Conservation (phyloP, 805 yeast genomes). For the Candida suzukii region DNA sequence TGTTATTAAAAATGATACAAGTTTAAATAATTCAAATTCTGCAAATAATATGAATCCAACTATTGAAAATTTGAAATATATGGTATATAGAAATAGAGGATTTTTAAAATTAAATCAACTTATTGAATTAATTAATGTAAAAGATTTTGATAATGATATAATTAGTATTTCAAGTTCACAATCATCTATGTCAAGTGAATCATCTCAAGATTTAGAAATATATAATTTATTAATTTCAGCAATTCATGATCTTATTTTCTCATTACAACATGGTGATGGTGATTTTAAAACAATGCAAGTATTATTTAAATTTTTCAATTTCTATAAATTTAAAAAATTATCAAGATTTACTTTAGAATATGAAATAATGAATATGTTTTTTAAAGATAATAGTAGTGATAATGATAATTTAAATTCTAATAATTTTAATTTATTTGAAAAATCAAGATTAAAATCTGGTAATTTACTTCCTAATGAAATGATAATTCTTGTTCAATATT, state of each 20-base stretch:
- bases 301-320: constrained; percentile 42
- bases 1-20: constrained; percentile 42
- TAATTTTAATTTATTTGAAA: too few relatives aligned
- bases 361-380: constrained; percentile 33
- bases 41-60: constrained; percentile 41
- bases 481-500: constrained; percentile 12
- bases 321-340: constrained; percentile 40
- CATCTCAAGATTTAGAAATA: too few relatives aligned
- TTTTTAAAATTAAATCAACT: constrained; percentile 48
- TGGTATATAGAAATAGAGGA: constrained; percentile 79
- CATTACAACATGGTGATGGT: constrained; percentile 61
- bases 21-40: constrained; percentile 17
- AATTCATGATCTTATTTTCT: constrained; percentile 57
- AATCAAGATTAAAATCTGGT: too few relatives aligned
- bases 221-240: constrained; percentile 18
- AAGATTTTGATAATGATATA: constrained; percentile 20
- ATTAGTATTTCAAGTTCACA: neutral
- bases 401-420: constrained; percentile 14
- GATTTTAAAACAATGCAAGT: constrained; percentile 49
- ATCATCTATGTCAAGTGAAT: too few relatives aligned
- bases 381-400: constrained; percentile 19
- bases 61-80: constrained; percentile 64
- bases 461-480: constrained; percentile 25
- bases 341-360: constrained; percentile 56
- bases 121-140: constrained; percentile 6